Evolutionary conservation across 148 eudicot species (phyloP).

Genomic region (Nepenthes mirabilis): DNA sequence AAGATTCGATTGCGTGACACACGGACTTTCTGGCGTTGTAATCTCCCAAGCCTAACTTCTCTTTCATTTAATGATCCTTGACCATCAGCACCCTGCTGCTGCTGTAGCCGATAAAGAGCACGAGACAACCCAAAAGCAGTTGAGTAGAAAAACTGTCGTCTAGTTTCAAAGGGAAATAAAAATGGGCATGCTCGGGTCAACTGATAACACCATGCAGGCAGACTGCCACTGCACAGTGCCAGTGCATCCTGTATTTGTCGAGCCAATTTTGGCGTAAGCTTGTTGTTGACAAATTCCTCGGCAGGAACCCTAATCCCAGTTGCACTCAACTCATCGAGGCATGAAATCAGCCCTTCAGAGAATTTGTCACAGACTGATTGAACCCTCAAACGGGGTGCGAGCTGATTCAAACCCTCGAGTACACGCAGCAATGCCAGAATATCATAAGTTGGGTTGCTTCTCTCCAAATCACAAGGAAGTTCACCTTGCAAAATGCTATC

Average conservation of each 20-base stretch:
- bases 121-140: constrained; percentile 96
- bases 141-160: constrained; percentile 91
- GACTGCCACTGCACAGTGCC: constrained; percentile 97
- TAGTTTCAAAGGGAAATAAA: constrained; percentile 92
- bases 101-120: constrained; percentile 86
- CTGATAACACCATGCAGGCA: constrained; percentile 98
- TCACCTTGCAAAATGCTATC: constrained; percentile 91
- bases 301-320: constrained; percentile 42
- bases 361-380: constrained; percentile 52
- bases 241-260: constrained; percentile 97
- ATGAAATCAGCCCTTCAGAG: constrained; percentile 57
- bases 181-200: constrained; percentile 92
- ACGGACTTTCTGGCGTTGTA: constrained; percentile 96
- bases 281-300: constrained; percentile 75
- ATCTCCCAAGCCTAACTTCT: constrained; percentile 83
- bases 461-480: constrained; percentile 90
- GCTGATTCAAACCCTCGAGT: constrained; percentile 89
- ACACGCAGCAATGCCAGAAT: constrained; percentile 75
- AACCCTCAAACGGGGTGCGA: constrained; percentile 76
- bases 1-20: constrained; percentile 87
- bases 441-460: constrained; percentile 66
- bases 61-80: constrained; percentile 67
- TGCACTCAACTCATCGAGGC: constrained; percentile 43
- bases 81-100: constrained; percentile 95
- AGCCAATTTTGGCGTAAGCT: constrained; percentile 93